Percentiles rank a stretch among this genome's conserved stretches.
Evolutionary conservation across 1,284 basidiomycete species (phyloP).

Genomic region (Sutorius eximius): DNA sequence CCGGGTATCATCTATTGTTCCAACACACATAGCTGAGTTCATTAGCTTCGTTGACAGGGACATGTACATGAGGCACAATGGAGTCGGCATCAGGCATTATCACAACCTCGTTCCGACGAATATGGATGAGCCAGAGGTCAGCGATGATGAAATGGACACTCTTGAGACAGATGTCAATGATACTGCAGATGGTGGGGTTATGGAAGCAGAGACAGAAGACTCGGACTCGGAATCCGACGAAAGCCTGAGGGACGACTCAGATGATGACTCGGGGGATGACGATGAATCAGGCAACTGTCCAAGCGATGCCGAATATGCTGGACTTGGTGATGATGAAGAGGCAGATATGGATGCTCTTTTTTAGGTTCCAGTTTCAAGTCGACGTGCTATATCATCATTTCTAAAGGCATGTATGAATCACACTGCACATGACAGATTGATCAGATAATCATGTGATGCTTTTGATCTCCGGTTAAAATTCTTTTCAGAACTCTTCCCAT

Average conservation of each 20-base stretch:
- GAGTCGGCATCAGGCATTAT: background rate
- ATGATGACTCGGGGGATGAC: background rate
- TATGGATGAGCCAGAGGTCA: background rate
- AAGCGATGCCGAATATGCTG: background rate
- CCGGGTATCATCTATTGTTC: too few relatives aligned
- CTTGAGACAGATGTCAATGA: background rate
- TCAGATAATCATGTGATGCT: background rate
- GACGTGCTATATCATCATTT: too few relatives aligned
- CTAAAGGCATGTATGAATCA: too few relatives aligned
- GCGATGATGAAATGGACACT: background rate
- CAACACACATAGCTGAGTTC: background rate
- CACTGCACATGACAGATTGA: too few relatives aligned
- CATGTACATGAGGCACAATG: background rate
- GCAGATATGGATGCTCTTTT: background rate
- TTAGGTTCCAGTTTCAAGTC: background rate
- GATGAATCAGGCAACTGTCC: background rate
- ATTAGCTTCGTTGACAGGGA: background rate
- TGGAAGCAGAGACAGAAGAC: background rate
- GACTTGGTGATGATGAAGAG: background rate
- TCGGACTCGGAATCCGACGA: background rate
- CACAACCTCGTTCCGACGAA: background rate
- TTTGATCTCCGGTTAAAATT: background rate
- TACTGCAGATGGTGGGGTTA: background rate
- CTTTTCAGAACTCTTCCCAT: too few relatives aligned
- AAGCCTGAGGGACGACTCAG: background rate